Evolutionary conservation across 2,329 filamentous ascomycete species (phyloP), one percentile per base, ranked within the genome.

Genomic region (Penicillium sp.): DNA sequence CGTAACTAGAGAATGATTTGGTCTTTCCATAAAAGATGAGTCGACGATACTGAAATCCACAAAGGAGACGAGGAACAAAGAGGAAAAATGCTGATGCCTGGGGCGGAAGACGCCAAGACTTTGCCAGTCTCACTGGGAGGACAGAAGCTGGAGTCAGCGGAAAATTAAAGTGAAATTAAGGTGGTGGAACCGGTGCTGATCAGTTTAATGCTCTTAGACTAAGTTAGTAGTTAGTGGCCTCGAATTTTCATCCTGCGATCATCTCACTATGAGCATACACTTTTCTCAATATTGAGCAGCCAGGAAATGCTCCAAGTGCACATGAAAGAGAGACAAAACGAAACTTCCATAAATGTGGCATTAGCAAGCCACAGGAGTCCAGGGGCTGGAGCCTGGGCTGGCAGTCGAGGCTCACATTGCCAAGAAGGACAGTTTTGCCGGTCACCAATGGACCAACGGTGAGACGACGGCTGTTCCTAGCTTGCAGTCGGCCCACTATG

Each of bases 151-250:
- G 34, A 40, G 30, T n/a, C 16, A 33, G 41, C 35, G 28, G 22
- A 31, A 25, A 39, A 18, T 46, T 22, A 22, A 30, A 36, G 43
- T 25, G 22, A 37, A 56, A 49, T 41, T 59, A 56, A 55, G 51
- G 46, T 54, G 53, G 57, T 59, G 57, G 55, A 55, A 49, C 53
- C 51, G 36, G 11, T 43, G 54, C 16, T 52, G 50, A 60, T 56
- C 16, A 25, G 11, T 27, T 28, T 48, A 18, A 37, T n/a, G 29
- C 41, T 52, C 37, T 13, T 48, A 7, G n/a, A n/a, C n/a, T n/a
- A n/a, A n/a, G n/a, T n/a, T n/a, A n/a, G n/a, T n/a, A n/a, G 30
- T 19, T 8, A 28, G 31, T 45, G 31, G 31, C 39, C 29, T 44
- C 4, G 19, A 39, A n/a, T 40, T 16, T 34, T 13, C 8, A 7